phyloP scores from a whole-genome alignment of 169 alveolate species.

The Plasmodium adleri region DNA sequence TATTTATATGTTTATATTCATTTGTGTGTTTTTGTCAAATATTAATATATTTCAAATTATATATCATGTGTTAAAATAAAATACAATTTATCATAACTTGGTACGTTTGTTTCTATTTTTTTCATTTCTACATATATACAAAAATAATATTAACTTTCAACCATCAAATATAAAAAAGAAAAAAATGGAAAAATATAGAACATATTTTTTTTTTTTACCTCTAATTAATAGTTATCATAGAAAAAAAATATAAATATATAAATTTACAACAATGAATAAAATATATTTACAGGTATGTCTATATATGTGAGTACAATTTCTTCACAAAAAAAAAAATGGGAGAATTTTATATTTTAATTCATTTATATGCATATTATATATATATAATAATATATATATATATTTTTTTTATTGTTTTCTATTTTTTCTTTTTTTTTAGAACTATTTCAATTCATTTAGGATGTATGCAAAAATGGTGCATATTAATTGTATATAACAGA shows the following conservation, averaged over 20 bases:
- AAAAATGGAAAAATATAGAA: background rate
- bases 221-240: background rate
- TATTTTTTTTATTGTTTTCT: background rate
- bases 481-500: background rate
- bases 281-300: too few relatives aligned
- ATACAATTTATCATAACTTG: background rate
- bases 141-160: background rate
- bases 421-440: background rate
- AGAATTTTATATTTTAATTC: background rate
- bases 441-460: background rate
- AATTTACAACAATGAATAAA: too few relatives aligned
- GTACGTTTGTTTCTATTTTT: background rate
- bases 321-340: too few relatives aligned
- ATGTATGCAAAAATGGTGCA: conserved; percentile 21
- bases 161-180: background rate
- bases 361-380: background rate
- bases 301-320: too few relatives aligned
- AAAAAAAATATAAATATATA: background rate
- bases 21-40: background rate
- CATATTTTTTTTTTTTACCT: background rate
- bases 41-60: background rate
- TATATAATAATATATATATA: conserved; percentile 4
- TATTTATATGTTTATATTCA: background rate
- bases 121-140: conserved; percentile 9
- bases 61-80: background rate